Evolutionary conservation across 345 rosid species (phyloP), one percentile per base, ranked within the genome.

Genomic region (Hibiscus trionum): DNA sequence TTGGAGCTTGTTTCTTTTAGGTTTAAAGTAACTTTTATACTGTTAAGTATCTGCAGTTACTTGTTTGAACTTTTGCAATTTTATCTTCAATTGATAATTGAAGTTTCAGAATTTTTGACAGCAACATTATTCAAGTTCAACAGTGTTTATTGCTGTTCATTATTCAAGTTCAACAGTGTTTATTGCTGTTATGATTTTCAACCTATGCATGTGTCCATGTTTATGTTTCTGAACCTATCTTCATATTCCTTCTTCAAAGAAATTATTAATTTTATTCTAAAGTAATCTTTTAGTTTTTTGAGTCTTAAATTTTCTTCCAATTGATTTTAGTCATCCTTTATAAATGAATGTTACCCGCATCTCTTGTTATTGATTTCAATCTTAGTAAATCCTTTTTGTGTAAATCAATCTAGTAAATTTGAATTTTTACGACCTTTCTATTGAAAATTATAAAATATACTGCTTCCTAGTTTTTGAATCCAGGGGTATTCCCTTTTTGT

Each of bases 241-340:
- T 42, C 56, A 46, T 47, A 66, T 66, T 66, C 21, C 70, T 11
- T 46, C 17, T 46, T 3, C 35, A 7, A 26, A 66, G 37, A 46
- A 66, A 24, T 10, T 21, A 24, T 66, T 66, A 11, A 44, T 66
- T 21, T 14, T 44, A 21, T 65, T 44, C 35, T 44, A 2, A 21
- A 66, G 55, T 39, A 24, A 39, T 21, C 11, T 4, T 66, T 66
- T 44, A 6, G 35, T 24, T 14, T 52, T 46, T 46, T 46, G 35
- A 3, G 5, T 44, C 37, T 46, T 24, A 24, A 37, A 24, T 66
- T 44, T 44, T 47, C 12, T 67, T 67, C 59, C 35, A 19, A 17
- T 29, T 68, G 71, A n/a, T 68, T 27, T 50, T 50, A 68, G 16
- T n/a, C 59, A 68, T 68, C 44, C 44, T 4, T 50, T 68, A 3